Conservation (phyloP, 78 protist species). For the Chrysochromulina parva region DNA sequence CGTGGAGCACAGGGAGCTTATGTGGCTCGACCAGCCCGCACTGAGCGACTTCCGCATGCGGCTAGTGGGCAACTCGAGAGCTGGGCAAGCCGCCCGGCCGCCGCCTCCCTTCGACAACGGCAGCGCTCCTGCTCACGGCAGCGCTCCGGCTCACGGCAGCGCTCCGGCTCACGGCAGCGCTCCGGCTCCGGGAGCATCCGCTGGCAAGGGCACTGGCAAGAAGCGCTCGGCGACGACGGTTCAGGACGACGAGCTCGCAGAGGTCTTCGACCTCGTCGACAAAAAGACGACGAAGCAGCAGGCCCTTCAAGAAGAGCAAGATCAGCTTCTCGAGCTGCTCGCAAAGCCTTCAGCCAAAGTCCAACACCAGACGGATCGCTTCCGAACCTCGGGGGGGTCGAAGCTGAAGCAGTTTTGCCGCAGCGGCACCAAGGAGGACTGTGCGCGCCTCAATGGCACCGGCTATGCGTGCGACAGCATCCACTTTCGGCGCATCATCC, state of each 20-base stretch:
- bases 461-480: not conserved
- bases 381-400: not conserved
- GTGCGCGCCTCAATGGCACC: not conserved
- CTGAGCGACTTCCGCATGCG: not conserved
- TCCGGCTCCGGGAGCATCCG: not conserved
- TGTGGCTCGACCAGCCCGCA: not conserved
- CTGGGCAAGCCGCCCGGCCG: not conserved
- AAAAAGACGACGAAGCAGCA: not conserved
- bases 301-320: not conserved
- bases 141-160: no score
- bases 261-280: not conserved
- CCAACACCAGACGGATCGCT: not conserved
- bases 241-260: not conserved
- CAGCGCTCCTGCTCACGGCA: no score
- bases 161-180: not conserved
- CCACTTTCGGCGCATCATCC: conserved; percentile 14
- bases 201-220: not conserved
- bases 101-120: not conserved
- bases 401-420: not conserved
- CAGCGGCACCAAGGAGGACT: not conserved
- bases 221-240: not conserved
- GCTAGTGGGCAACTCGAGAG: not conserved
- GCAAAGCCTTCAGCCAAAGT: not conserved
- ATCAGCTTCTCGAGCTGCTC: not conserved
- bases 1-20: not conserved